Base-by-base conservation (phyloP, 2,329 filamentous ascomycete genomes). In the Aureobasidium sp. region DNA sequence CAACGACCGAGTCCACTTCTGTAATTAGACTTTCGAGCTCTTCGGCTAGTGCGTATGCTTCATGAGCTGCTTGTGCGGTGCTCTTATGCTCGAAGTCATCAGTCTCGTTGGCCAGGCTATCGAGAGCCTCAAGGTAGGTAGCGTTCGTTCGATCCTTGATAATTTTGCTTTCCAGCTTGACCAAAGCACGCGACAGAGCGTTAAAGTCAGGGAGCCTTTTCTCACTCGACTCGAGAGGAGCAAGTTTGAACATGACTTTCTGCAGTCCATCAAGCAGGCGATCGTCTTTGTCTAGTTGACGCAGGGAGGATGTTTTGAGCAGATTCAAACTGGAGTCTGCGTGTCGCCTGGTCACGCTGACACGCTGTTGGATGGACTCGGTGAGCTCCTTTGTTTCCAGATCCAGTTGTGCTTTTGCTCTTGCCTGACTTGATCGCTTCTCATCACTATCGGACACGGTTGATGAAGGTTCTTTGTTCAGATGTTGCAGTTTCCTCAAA, bases 1-100 rank as follows among this genome's bases (percentile, higher is more conserved):
- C 84, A 7, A 86, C 83, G 1, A 90, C 84, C 0, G 87, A 84
- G 0, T 87, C 75, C 44, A 90, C 85, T 69, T 90, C 88, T 0
- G 85, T 77, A 67, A 88, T 87, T 3, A 90, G 76, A 5, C 86
- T 88, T 66, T 89, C 85, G 10, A 63, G 56, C 20, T 63, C 62
- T 50, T 60, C 48, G 8, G 62, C 41, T 8, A 63, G 12, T 0
- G 37, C 56, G 10, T 43, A 51, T 20, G 55, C 26, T 27, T 60
- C 47, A 3, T 34, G 39, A 1, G 27, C 39, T 12, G 56, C 48
- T n/a, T 44, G 39, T 27, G 29, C 34, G 6, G 15, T 29, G 12
- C 3, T 17, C 5, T 26, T 1, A 10, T 32, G 39, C 80, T 84
- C 77, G 75, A 86, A 64, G 72, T 78, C 67, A 81, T 87, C 68